Conservation (phyloP, 805 yeast genomes). For the Saccharomycopsis sp. region DNA sequence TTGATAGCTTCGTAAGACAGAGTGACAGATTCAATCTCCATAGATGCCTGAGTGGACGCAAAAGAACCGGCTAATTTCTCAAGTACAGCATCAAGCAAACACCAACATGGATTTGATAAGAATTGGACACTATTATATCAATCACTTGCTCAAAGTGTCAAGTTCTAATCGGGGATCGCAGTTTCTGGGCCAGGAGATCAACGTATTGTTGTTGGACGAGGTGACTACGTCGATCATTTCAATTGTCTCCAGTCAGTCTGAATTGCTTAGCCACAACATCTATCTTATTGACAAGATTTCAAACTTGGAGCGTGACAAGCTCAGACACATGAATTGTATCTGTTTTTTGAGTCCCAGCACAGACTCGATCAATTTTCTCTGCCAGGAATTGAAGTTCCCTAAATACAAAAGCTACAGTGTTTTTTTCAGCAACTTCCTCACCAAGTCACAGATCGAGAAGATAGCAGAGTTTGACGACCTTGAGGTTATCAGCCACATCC, state of each 20-base stretch:
- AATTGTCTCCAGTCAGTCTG: constrained; percentile 84
- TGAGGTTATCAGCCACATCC: constrained; percentile 68
- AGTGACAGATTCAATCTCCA: too few species aligned
- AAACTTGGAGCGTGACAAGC: constrained; percentile 49
- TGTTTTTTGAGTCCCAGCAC: constrained; percentile 71
- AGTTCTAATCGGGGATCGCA: constrained; percentile 13
- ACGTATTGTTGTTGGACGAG: constrained; percentile 72
- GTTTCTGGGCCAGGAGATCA: constrained; percentile 38
- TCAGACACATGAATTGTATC: constrained; percentile 77
- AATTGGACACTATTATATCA: constrained; percentile 33
- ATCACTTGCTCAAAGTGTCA: constrained; percentile 29
- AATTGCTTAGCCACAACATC: constrained; percentile 73
- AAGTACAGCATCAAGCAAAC: too few species aligned
- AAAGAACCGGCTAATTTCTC: too few species aligned
- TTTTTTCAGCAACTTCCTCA: constrained; percentile 68
- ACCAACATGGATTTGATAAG: constrained; percentile 31
- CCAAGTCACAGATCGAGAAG: constrained; percentile 74
- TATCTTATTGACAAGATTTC: constrained; percentile 71
- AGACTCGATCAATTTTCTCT: constrained; percentile 51
- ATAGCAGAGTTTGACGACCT: constrained; percentile 86
- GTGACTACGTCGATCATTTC: constrained; percentile 79
- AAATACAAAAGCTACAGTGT: constrained; percentile 73
- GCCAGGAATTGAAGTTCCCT: constrained; percentile 68
- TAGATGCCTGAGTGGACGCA: too few species aligned
- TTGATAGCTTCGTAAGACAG: too few species aligned